These are phyloP conservation scores for Hydnomerulius pinastri DNA, from an alignment of 768 basidiomycete species.

Conservation along the genomic window DNA sequence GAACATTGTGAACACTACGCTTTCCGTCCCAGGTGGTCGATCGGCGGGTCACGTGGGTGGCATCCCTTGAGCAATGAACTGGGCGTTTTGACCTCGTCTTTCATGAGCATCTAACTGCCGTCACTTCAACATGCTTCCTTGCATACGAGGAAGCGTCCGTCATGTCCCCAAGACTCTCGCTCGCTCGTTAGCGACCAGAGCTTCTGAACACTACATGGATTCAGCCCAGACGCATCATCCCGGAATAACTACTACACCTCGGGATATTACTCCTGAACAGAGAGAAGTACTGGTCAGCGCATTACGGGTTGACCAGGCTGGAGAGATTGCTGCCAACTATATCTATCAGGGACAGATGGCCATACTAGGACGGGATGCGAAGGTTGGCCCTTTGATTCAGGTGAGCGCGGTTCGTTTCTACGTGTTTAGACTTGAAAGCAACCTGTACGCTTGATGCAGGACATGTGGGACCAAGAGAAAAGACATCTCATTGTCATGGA, in stretches of 20 bases:
- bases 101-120: background rate
- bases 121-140: background rate
- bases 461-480: slow-evolving; percentile 98
- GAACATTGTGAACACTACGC: no score
- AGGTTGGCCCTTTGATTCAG: slow-evolving; percentile 68
- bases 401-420: slow-evolving; percentile 39
- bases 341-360: slow-evolving; percentile 90
- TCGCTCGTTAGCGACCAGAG: slow-evolving; percentile 28
- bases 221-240: slow-evolving; percentile 35
- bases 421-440: slow-evolving; percentile 1
- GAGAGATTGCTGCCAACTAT: slow-evolving; percentile 94
- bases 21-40: no score
- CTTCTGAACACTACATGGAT: slow-evolving; percentile 55
- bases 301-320: slow-evolving; percentile 92
- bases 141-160: slow-evolving; percentile 1
- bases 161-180: slow-evolving; percentile 10
- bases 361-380: slow-evolving; percentile 62
- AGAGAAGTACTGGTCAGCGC: slow-evolving; percentile 59
- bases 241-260: slow-evolving; percentile 57
- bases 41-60: no score
- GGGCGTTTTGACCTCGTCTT: no score
- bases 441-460: slow-evolving; percentile 46
- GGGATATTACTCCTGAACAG: slow-evolving; percentile 49
- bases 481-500: slow-evolving; percentile 89
- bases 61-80: no score